A percentile compares a stretch with the other conserved stretches of the same genome.
Conservation (phyloP, 768 basidiomycete genomes). For the Tulasnella sp. region DNA sequence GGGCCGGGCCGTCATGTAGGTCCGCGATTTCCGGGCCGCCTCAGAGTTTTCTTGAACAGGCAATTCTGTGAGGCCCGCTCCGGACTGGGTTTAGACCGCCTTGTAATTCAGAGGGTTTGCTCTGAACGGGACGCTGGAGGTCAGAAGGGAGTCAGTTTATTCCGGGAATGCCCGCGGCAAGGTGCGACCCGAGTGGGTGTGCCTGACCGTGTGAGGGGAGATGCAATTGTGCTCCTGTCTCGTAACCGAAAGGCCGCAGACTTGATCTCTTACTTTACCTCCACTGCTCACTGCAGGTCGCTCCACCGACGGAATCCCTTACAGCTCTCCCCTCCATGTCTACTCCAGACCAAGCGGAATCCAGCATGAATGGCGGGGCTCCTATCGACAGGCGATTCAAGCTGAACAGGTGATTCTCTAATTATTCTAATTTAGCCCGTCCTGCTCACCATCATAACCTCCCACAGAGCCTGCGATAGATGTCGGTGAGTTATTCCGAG, state of each 20-base stretch:
- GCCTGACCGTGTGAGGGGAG: not conserved
- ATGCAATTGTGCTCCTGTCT: conserved; percentile 15
- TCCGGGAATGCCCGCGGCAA: conserved; percentile 1
- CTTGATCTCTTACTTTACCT: conserved; percentile 3
- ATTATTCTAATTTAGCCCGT: conserved; percentile 13
- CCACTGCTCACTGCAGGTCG: not conserved
- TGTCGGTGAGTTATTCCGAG: conserved; percentile 61
- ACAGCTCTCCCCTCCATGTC: not conserved
- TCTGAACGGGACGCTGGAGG: not conserved
- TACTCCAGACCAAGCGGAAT: conserved; percentile 19
- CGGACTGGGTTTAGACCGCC: not conserved
- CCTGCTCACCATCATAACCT: conserved; percentile 19
- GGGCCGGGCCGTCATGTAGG: not conserved
- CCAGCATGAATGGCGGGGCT: conserved; percentile 23
- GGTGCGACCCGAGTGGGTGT: not conserved
- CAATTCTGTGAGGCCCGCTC: not conserved
- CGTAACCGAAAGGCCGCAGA: not conserved
- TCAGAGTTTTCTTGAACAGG: not conserved
- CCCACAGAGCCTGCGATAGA: conserved; percentile 75
- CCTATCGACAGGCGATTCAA: conserved; percentile 79
- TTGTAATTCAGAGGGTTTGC: not conserved
- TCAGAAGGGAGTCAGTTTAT: conserved; percentile 4
- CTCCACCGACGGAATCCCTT: conserved; percentile 1
- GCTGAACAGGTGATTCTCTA: conserved; percentile 63
- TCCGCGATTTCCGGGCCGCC: not conserved